phyloP scores from a whole-genome alignment of 306 rosid species.

The Gastrolobium villosum region DNA sequence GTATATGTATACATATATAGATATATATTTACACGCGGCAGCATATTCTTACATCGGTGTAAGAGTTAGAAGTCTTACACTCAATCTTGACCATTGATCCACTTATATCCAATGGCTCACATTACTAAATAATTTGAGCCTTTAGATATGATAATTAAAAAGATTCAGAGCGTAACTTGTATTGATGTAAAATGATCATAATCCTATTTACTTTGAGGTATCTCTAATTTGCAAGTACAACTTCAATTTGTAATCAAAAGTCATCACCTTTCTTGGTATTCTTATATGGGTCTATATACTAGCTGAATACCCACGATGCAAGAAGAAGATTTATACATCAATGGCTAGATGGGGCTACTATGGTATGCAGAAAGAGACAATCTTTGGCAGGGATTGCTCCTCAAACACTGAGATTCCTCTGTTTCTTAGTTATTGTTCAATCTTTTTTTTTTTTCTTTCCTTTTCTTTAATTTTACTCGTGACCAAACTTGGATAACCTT shows the following conservation, averaged over 20 bases:
- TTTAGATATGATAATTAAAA: too few relatives aligned
- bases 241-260: slow-evolving; percentile 11
- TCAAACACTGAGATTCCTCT: background rate
- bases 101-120: too few relatives aligned
- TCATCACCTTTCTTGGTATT: slow-evolving; percentile 43
- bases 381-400: slow-evolving; percentile 40
- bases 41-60: too few relatives aligned
- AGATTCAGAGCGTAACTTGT: too few relatives aligned
- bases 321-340: slow-evolving; percentile 33
- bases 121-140: too few relatives aligned
- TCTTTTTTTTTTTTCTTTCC: background rate
- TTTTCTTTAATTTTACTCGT: slow-evolving; percentile 16
- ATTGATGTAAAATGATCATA: too few relatives aligned
- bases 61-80: too few relatives aligned
- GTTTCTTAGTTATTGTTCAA: slow-evolving; percentile 13
- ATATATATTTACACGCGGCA: too few relatives aligned
- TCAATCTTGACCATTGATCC: too few relatives aligned
- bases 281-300: slow-evolving; percentile 9
- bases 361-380: slow-evolving; percentile 44
- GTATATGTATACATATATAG: background rate
- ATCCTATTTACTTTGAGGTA: slow-evolving; percentile 36
- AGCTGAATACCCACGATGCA: slow-evolving; percentile 17
- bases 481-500: slow-evolving; percentile 15
- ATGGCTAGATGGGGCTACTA: background rate
- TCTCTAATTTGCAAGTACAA: background rate